A percentile compares a stretch with the other conserved stretches of the same genome.
Evolutionary conservation across 768 basidiomycete genomes (phyloP).

Genomic region (Lactifluus hygrophoroides): DNA sequence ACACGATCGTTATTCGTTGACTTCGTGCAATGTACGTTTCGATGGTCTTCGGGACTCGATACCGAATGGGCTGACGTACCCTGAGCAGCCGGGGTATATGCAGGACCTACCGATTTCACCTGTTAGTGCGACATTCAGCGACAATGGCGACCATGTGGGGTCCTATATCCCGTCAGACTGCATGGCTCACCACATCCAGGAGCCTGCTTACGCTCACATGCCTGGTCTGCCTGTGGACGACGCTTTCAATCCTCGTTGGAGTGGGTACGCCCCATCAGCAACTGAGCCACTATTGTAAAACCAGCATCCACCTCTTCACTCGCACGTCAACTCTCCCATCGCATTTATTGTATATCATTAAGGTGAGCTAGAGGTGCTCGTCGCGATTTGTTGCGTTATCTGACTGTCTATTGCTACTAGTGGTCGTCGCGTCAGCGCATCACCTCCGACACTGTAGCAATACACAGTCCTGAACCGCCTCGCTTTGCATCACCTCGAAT

Average conservation of each 20-base stretch:
- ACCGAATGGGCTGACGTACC: background rate
- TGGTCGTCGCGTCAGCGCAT: background rate
- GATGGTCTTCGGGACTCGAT: background rate
- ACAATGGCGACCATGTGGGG: slow-evolving; percentile 11
- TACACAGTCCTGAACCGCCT: slow-evolving; percentile 7
- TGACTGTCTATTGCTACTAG: background rate
- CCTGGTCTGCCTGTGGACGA: slow-evolving; percentile 11
- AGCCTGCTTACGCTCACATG: slow-evolving; percentile 9
- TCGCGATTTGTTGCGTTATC: background rate
- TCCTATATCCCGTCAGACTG: slow-evolving; percentile 12
- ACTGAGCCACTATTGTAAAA: slow-evolving; percentile 10
- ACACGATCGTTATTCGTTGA: slow-evolving; percentile 12
- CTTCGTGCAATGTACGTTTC: slow-evolving; percentile 15
- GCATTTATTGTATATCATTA: slow-evolving; percentile 21
- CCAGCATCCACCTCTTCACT: background rate
- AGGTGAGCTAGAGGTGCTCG: slow-evolving; percentile 1
- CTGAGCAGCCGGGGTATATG: slow-evolving; percentile 15
- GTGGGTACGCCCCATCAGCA: slow-evolving; percentile 9
- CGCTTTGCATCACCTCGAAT: slow-evolving; percentile 9
- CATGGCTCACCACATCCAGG: slow-evolving; percentile 1
- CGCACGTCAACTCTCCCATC: slow-evolving; percentile 2
- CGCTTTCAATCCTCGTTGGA: slow-evolving; percentile 17
- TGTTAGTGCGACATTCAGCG: slow-evolving; percentile 21
- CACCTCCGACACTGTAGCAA: slow-evolving; percentile 19
- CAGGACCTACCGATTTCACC: slow-evolving; percentile 23